Evolutionary conservation across 2,329 filamentous ascomycete genomes (phyloP), one percentile per base, ranked within the genome.

Genomic region (Phoma sp.): DNA sequence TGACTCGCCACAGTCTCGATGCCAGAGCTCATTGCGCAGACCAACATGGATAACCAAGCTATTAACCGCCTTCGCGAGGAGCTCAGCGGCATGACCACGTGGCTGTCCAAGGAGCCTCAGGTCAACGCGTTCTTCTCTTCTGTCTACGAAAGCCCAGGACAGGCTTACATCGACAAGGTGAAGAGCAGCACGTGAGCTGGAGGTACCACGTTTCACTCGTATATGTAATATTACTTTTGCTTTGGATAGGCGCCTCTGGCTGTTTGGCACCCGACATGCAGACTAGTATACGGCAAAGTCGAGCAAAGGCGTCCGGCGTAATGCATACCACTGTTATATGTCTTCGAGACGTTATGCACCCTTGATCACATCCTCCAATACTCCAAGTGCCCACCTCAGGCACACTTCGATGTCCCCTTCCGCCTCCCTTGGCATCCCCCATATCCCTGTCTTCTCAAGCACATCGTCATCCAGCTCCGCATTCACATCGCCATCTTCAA

Each of bases 11-110:
- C 11, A 96, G 93, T 96, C 3, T 89, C 89, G 1, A 86, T 98
- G 65, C 93, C 95, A 0, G 95, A 99, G 71, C 86, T 98, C 36
- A 87, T 98, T 58, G 93, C 93, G 4, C 95, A 99, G 74, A 99
- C 95, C 47, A 98, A 98, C 77, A 96, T 99, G 92, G 95, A 98
- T 69, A 83, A 89, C 47, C 92, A 96, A 73, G 93, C 92, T 2
- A 91, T 96, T 37, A 89, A 88, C 58, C 89, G 92, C 41, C 85
- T 98, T 24, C 88, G 92, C 10, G 91, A 97, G 67, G 95, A 99
- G 73, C 83, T 99, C 13, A 83, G 86, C 63, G 93, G 92, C 75
- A 88, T 99, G 75, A 91, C 89, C 9, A 82, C 86, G 48, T 99
- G 93, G 91, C 81, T 99, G 50, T 85, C 88, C 55, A 89, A 88